phyloP scores from a whole-genome alignment of 176 grass and related monocot genomes.

The Juncus inflexus region DNA sequence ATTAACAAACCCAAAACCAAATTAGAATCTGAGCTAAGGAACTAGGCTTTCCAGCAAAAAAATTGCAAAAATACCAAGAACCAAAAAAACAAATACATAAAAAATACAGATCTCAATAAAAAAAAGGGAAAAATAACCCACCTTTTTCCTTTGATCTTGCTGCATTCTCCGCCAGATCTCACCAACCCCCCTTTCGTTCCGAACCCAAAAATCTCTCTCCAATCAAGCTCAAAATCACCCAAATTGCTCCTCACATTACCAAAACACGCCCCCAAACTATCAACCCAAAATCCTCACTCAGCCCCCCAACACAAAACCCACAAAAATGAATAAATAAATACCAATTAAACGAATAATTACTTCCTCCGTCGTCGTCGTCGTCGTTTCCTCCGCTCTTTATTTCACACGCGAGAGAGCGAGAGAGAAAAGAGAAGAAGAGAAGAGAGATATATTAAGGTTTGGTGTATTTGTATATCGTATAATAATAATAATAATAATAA shows the following conservation, averaged over 20 bases:
- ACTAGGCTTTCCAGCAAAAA: not conserved
- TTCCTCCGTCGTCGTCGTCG: not conserved
- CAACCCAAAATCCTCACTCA: not conserved
- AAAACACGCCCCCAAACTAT: constrained; percentile 18
- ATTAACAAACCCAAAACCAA: not conserved
- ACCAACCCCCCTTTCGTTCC: not conserved
- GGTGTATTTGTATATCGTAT: constrained; percentile 41
- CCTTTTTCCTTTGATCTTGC: constrained; percentile 95
- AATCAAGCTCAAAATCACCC: not conserved
- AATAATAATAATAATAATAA: too few species aligned
- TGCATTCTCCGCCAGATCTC: constrained; percentile 73
- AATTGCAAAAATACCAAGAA: constrained; percentile 8
- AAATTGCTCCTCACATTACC: constrained; percentile 33
- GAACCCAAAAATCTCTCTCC: not conserved
- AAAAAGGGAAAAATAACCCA: constrained; percentile 34
- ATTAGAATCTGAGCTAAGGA: not conserved
- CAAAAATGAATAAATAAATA: not conserved
- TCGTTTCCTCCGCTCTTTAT: constrained; percentile 25
- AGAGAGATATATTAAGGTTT: constrained; percentile 27
- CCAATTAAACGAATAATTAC: not conserved
- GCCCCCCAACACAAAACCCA: not conserved
- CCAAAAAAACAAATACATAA: constrained; percentile 1
- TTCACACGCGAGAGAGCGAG: not conserved
- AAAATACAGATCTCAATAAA: constrained; percentile 22
- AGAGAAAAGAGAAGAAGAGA: constrained; percentile 25